Conservation (phyloP, 202 grass and related monocot species). For the Saccharum hybrid region DNA sequence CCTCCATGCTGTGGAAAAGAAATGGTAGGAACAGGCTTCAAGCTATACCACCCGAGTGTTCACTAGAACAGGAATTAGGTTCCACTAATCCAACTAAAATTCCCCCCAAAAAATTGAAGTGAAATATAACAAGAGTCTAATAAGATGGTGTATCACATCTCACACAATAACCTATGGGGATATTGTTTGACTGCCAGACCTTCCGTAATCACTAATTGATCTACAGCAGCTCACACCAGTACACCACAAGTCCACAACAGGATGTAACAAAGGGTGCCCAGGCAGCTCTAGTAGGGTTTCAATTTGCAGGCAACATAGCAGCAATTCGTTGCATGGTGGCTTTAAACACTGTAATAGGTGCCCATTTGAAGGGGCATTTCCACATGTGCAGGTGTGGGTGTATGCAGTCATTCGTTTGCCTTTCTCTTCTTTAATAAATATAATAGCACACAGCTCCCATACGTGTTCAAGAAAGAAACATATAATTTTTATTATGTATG, state of each 20-base stretch:
- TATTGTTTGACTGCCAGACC: slow-evolving; percentile 22
- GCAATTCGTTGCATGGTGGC: background rate
- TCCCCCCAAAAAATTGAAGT: background rate
- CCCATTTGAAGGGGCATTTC: background rate
- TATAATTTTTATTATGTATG: slow-evolving; percentile 15
- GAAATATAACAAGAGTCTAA: slow-evolving; percentile 21
- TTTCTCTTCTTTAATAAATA: background rate
- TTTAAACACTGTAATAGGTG: background rate
- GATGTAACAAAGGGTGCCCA: background rate
- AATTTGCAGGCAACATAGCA: background rate
- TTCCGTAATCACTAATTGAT: background rate
- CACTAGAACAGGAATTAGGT: background rate
- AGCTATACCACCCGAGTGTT: slow-evolving; percentile 14
- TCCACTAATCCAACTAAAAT: background rate
- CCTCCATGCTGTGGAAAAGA: slow-evolving; percentile 40
- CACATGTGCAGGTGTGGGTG: background rate
- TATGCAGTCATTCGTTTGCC: background rate
- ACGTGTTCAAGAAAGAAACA: background rate
- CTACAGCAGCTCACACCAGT: background rate
- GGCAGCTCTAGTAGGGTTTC: background rate
- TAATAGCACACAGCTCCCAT: background rate
- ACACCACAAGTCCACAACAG: background rate
- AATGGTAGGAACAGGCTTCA: slow-evolving; percentile 27
- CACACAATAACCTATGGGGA: background rate
- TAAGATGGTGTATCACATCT: slow-evolving; percentile 19